Conservation (phyloP, 2,329 filamentous ascomycete genomes). For the Biscogniauxia marginata region DNA sequence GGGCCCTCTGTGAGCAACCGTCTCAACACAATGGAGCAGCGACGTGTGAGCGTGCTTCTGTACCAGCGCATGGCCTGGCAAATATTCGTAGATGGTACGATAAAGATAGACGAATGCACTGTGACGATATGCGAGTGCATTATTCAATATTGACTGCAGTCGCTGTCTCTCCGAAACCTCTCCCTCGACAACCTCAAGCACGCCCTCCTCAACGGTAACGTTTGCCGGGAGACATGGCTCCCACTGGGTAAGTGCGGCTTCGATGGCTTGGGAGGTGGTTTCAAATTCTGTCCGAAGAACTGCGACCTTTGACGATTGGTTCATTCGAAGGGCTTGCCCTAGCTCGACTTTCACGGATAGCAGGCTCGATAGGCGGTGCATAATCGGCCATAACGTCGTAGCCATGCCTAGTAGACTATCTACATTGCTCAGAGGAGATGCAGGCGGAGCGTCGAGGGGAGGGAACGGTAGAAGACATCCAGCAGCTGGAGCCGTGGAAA, state of each 20-base stretch:
- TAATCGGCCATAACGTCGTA: constrained; percentile 62
- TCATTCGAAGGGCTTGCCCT: constrained; percentile 41
- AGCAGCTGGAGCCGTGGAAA: constrained; percentile 49
- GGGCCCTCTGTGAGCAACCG: constrained; percentile 55
- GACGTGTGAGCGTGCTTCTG: constrained; percentile 52
- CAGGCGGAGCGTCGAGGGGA: constrained; percentile 42
- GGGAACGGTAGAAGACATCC: constrained; percentile 47
- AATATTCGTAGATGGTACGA: constrained; percentile 50
- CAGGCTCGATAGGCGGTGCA: constrained; percentile 59
- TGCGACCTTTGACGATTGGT: constrained; percentile 44
- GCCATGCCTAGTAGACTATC: constrained; percentile 61
- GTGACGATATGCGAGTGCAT: constrained; percentile 60
- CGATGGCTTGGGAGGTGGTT: constrained; percentile 52
- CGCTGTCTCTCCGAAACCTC: constrained; percentile 38
- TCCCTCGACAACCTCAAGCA: constrained; percentile 15
- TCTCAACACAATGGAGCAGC: constrained; percentile 53
- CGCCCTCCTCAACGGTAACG: constrained; percentile 29
- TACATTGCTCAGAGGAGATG: constrained; percentile 50
- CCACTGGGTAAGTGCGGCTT: constrained; percentile 55
- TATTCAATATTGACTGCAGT: constrained; percentile 56
- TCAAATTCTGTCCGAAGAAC: constrained; percentile 51
- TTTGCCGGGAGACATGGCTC: constrained; percentile 49
- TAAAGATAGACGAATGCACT: constrained; percentile 58
- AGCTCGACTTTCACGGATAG: constrained; percentile 52
- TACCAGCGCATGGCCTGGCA: constrained; percentile 47